A percentile compares a stretch with the other conserved stretches of the same genome.
phyloP scores from a whole-genome alignment of 2,329 filamentous ascomycete species.

The Bipolaris oryzae region DNA sequence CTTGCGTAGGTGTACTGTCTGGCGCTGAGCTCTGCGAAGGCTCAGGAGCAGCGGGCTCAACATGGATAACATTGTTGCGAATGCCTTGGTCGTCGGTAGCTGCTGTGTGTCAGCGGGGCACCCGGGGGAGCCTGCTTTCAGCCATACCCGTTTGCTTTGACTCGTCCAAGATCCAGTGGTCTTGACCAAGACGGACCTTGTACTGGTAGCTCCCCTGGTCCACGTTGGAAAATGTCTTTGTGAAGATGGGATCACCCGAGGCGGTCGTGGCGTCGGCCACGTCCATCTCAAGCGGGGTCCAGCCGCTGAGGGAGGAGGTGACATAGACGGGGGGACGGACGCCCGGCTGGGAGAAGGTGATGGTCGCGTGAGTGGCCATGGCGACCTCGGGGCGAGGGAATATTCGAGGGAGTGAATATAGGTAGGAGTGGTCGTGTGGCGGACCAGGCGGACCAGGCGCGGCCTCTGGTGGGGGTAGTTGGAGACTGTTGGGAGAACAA shows the following conservation, averaged over 20 bases:
- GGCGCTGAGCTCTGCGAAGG: neutral
- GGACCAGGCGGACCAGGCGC: slow-evolving; percentile 22
- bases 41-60: slow-evolving; percentile 25
- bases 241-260: slow-evolving; percentile 64
- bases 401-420: neutral
- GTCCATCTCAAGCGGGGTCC: slow-evolving; percentile 71
- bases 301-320: slow-evolving; percentile 72
- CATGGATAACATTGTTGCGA: slow-evolving; percentile 58
- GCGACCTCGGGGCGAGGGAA: neutral
- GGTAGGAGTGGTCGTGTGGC: slow-evolving; percentile 26
- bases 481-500: slow-evolving; percentile 26
- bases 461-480: slow-evolving; percentile 7
- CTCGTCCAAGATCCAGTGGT: slow-evolving; percentile 71
- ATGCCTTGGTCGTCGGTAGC: slow-evolving; percentile 60
- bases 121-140: neutral
- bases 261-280: slow-evolving; percentile 52
- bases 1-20: slow-evolving; percentile 2
- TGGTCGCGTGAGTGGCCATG: slow-evolving; percentile 52
- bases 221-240: slow-evolving; percentile 60
- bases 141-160: slow-evolving; percentile 63
- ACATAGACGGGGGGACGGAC: slow-evolving; percentile 72
- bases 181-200: slow-evolving; percentile 72
- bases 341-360: slow-evolving; percentile 66
- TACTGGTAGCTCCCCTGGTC: slow-evolving; percentile 70
- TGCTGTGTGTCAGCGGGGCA: slow-evolving; percentile 37